Percentiles rank a stretch among this genome's conserved stretches.
Evolutionary conservation across 192 early-diverging fungal genomes (phyloP).

Genomic region (Backusella sp.): DNA sequence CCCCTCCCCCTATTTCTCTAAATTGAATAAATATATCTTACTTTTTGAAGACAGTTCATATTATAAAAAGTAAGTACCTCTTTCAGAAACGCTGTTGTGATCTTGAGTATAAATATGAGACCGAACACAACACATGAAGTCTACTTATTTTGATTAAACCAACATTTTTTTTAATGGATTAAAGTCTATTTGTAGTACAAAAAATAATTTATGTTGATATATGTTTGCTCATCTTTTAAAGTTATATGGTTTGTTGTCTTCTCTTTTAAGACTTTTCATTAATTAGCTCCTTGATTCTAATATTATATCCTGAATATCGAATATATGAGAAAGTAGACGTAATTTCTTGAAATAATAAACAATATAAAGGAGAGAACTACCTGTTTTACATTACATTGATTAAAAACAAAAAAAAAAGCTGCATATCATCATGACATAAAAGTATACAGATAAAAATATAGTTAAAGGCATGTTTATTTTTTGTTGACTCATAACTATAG

Average conservation of each 20-base stretch:
- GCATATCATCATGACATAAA: not conserved
- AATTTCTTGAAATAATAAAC: not conserved
- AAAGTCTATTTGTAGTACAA: not conserved
- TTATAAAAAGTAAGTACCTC: not conserved
- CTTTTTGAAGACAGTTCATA: not conserved
- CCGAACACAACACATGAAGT: not conserved
- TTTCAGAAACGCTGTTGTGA: not conserved
- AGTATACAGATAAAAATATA: not conserved
- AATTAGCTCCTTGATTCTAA: not conserved
- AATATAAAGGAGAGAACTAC: not conserved
- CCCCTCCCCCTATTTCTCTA: not conserved
- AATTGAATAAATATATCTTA: not conserved
- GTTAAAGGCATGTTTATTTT: not conserved
- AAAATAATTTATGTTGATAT: not conserved
- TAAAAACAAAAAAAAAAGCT: not conserved
- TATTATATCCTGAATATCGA: not conserved
- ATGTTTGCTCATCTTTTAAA: not conserved
- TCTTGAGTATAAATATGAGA: not conserved
- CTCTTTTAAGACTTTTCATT: not conserved
- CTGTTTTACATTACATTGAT: not conserved
- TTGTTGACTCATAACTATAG: not conserved
- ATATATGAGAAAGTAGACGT: not conserved
- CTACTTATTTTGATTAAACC: not conserved
- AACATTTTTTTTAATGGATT: not conserved
- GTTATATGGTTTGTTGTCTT: not conserved